Percentiles rank a stretch among this genome's conserved stretches.
Evolutionary conservation across 306 rosid species (phyloP).

Genomic region (Prunus kanzakura): DNA sequence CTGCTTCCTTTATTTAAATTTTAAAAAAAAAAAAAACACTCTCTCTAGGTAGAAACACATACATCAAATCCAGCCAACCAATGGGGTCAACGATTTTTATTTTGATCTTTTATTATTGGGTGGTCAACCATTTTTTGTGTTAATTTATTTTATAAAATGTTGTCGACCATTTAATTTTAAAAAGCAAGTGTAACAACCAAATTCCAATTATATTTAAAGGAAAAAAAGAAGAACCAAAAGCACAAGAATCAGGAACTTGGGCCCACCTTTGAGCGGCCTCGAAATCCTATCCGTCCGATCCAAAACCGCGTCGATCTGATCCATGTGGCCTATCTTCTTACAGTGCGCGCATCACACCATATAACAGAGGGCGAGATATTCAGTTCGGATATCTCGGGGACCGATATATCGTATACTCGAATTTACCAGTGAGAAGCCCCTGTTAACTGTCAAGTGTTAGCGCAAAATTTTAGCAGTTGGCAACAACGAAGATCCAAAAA

Average conservation of each 20-base stretch:
- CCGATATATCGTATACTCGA: not conserved
- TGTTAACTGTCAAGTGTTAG: not conserved
- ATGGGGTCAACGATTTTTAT: too few relatives aligned
- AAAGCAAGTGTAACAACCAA: too few relatives aligned
- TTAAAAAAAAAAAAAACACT: not conserved
- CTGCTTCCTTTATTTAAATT: not conserved
- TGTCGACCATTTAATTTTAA: too few relatives aligned
- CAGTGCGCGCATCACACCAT: not conserved
- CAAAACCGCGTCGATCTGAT: not conserved
- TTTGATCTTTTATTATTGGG: too few relatives aligned
- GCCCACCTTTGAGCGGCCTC: not conserved
- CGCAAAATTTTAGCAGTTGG: not conserved
- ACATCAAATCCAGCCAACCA: too few relatives aligned
- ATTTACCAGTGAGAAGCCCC: not conserved
- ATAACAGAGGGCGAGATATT: not conserved
- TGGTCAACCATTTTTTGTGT: too few relatives aligned
- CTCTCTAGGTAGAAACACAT: too few relatives aligned
- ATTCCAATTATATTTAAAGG: too few relatives aligned
- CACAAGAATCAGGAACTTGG: too few relatives aligned
- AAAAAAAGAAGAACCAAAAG: too few relatives aligned
- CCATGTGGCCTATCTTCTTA: not conserved
- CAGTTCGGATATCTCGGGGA: not conserved
- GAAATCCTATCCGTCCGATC: not conserved
- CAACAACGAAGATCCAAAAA: not conserved
- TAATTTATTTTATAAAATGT: too few relatives aligned